Conservation (phyloP, 2,329 filamentous ascomycete genomes). For the Fusarium pininemorale region DNA sequence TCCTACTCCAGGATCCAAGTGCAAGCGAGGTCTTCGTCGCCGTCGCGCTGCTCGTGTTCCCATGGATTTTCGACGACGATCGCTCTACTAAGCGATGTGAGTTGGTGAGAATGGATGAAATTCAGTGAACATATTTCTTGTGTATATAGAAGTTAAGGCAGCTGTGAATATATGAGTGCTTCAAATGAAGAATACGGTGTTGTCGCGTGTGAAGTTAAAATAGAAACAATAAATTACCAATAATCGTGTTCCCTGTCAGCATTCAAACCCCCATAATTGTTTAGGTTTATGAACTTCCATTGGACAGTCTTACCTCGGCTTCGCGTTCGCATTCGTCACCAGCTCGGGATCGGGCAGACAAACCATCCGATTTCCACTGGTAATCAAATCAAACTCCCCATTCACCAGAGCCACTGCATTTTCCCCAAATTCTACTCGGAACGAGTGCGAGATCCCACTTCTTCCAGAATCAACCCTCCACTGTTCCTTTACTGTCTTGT, state of each 20-base stretch:
- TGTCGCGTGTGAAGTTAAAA: background rate
- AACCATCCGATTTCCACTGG: background rate
- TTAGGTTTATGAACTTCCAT: fast-evolving
- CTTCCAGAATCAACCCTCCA: background rate
- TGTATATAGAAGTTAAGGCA: conserved; percentile 6
- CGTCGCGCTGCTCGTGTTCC: conserved; percentile 10
- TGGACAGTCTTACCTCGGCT: background rate
- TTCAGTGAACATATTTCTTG: conserved; percentile 9
- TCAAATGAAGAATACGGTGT: background rate
- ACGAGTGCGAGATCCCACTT: conserved; percentile 11
- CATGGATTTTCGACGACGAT: conserved; percentile 24
- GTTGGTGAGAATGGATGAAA: background rate
- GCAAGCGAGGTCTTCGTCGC: conserved; percentile 1
- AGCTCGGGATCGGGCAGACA: conserved; percentile 5
- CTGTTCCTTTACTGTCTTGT: background rate
- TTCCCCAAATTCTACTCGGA: background rate
- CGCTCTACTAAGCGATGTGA: background rate
- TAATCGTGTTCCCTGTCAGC: background rate
- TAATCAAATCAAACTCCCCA: background rate
- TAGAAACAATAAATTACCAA: background rate
- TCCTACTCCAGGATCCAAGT: conserved; percentile 5
- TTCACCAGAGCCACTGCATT: background rate
- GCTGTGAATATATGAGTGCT: conserved; percentile 13
- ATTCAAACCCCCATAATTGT: fast-evolving
- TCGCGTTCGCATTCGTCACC: conserved; percentile 2